Evolutionary conservation across 192 early-diverging fungal genomes (phyloP), one percentile per base, ranked within the genome.

Genomic region (Podila epicladia): DNA sequence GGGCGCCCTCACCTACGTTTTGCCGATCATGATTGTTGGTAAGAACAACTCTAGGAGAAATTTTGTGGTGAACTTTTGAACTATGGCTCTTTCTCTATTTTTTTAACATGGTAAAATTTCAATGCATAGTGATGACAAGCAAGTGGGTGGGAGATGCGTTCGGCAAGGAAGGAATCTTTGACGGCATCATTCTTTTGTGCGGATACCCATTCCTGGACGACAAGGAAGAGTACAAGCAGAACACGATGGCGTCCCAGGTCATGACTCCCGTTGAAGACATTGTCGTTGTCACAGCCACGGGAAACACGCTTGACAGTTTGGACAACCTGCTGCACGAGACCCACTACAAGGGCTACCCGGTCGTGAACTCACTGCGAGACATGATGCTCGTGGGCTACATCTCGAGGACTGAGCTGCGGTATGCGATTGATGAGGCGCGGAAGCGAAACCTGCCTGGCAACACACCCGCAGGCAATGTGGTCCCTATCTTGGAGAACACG

Each of bases 1-100:
- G 19, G 98, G 97, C 4, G 95, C 96, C 4, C 86, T 99, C 50
- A 96, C 95, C 57, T 99, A 99, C 74, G 94, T 98, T 38, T 71
- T 98, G 37, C 97, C 97, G 3, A 95, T 93, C 33, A 96, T 95
- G 95, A 84, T 94, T 31, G 86, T 89, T 9, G 92, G 92, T 74
- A 90, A 84, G 86, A 83, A 20, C 9, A 17, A 45, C 41, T 45
- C 41, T 45, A 11, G 41, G 1, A 45, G 38, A 45, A 3, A 9
- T 41, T 41, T 41, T 41, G 41, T 3, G 0, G 1, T 41, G 33
- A 33, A 82, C 85, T 17, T 86, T 83, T 71, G 28, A 2, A 62
- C 4, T 20, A 4, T 9, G 60, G 11, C 19, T n/a, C 7, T 33
- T 33, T 32, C 4, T 20, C 9, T 12, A 9, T 61, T 24, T 13